Percentiles rank a stretch among this genome's conserved stretches.
Conservation (phyloP, 2,329 filamentous ascomycete species). For the Pseudogymnoascus sp. region DNA sequence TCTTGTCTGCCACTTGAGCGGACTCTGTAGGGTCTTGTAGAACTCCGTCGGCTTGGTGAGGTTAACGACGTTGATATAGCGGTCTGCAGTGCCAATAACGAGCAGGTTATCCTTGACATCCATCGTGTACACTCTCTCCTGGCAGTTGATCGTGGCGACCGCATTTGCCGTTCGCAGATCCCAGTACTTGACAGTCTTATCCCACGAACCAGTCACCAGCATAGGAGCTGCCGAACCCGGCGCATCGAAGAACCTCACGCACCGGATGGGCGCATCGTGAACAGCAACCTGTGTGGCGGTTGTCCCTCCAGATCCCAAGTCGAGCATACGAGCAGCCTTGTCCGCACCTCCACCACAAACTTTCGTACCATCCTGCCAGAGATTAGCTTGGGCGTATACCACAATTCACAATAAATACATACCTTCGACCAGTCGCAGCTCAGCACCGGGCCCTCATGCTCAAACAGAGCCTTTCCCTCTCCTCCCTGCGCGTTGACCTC, state of each 20-base stretch:
- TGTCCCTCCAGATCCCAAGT: slow-evolving; percentile 61
- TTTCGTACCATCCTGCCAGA: slow-evolving; percentile 73
- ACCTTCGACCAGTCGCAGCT: slow-evolving; percentile 85
- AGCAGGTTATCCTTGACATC: slow-evolving; percentile 82
- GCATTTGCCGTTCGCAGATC: slow-evolving; percentile 62
- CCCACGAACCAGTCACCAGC: slow-evolving; percentile 87
- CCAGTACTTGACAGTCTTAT: slow-evolving; percentile 88
- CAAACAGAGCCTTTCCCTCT: slow-evolving; percentile 76
- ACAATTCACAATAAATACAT: slow-evolving; percentile 27
- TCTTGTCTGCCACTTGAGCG: slow-evolving; percentile 95
- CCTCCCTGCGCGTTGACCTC: slow-evolving; percentile 72
- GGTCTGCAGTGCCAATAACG: slow-evolving; percentile 86
- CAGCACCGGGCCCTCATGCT: slow-evolving; percentile 78
- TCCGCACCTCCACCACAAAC: slow-evolving; percentile 82
- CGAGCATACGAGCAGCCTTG: slow-evolving; percentile 82
- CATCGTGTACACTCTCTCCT: slow-evolving; percentile 83
- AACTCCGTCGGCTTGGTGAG: slow-evolving; percentile 80
- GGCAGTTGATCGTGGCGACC: slow-evolving; percentile 56
- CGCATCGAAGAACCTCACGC: slow-evolving; percentile 68
- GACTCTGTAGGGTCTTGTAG: slow-evolving; percentile 94
- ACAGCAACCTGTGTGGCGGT: slow-evolving; percentile 62
- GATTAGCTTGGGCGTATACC: slow-evolving; percentile 11
- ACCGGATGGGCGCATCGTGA: slow-evolving; percentile 76
- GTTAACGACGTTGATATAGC: slow-evolving; percentile 93
- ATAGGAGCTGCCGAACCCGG: slow-evolving; percentile 58